A percentile compares a stretch with the other conserved stretches of the same genome.
Conservation (phyloP, 1,139 yeast species). For the Tardiomyces depauwii region DNA sequence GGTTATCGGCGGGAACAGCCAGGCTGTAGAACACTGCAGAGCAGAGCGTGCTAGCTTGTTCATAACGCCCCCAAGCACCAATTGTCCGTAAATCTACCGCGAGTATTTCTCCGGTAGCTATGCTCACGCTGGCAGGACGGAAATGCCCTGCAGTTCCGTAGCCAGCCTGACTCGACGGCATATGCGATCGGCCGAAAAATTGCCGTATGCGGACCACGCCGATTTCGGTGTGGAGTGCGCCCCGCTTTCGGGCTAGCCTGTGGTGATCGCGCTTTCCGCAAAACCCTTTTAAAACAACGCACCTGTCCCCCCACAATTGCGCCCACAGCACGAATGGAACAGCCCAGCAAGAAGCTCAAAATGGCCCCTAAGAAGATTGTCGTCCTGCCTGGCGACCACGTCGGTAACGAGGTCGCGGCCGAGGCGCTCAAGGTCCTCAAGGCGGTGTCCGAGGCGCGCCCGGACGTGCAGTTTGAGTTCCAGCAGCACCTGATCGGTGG, state of each 20-base stretch:
- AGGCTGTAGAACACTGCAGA: no score
- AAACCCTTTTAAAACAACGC: no score
- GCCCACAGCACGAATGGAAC: not conserved
- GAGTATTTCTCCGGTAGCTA: no score
- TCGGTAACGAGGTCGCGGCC: conserved; percentile 77
- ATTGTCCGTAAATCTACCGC: no score
- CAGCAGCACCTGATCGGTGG: conserved; percentile 88
- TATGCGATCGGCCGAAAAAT: not conserved
- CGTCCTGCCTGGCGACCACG: conserved; percentile 92
- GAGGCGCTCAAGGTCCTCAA: conserved; percentile 88
- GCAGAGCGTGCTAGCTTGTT: no score
- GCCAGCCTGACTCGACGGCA: no score
- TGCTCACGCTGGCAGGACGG: no score
- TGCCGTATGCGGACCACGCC: not conserved
- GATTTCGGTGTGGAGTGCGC: not conserved
- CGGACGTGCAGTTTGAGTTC: conserved; percentile 58
- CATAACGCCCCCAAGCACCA: no score
- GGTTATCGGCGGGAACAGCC: no score
- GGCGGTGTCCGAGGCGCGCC: conserved; percentile 58
- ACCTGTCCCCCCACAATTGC: no score
- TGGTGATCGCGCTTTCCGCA: not conserved
- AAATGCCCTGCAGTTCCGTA: no score
- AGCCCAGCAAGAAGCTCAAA: not conserved
- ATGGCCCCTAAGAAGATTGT: conserved; percentile 51
- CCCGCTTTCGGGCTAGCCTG: not conserved